A percentile compares a stretch with the other conserved stretches of the same genome.
phyloP scores from a whole-genome alignment of 257 asterid species.

The Echites panduratus region DNA sequence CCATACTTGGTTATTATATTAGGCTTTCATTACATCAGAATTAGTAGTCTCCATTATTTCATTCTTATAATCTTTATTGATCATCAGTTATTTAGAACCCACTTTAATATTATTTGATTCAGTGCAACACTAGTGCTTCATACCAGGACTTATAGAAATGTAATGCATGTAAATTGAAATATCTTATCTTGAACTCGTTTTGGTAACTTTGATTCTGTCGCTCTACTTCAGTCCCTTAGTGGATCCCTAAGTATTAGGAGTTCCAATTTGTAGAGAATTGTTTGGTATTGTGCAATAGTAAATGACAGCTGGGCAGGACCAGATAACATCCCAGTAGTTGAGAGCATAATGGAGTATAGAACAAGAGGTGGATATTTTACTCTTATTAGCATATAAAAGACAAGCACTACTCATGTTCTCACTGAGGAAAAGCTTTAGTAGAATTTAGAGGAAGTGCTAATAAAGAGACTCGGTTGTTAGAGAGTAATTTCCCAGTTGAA shows the following conservation, averaged over 20 bases:
- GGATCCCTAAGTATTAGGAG: background rate
- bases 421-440: background rate
- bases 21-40: background rate
- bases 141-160: background rate
- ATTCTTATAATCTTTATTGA: background rate
- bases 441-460: slow-evolving; percentile 5
- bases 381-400: too few species aligned
- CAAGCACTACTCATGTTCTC: background rate
- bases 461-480: too few species aligned
- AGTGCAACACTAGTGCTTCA: background rate
- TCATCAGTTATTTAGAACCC: background rate
- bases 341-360: background rate
- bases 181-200: background rate
- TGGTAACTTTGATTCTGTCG: background rate
- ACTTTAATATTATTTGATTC: background rate
- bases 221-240: background rate
- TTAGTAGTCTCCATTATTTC: background rate
- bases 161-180: background rate
- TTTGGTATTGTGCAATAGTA: background rate
- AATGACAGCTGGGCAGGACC: background rate
- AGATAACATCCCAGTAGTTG: background rate
- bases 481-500: background rate
- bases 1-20: background rate
- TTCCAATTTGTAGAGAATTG: too few species aligned
- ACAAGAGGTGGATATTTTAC: background rate